Conservation (phyloP, 495 filamentous ascomycete species). For the Aspergillus asperescens region DNA sequence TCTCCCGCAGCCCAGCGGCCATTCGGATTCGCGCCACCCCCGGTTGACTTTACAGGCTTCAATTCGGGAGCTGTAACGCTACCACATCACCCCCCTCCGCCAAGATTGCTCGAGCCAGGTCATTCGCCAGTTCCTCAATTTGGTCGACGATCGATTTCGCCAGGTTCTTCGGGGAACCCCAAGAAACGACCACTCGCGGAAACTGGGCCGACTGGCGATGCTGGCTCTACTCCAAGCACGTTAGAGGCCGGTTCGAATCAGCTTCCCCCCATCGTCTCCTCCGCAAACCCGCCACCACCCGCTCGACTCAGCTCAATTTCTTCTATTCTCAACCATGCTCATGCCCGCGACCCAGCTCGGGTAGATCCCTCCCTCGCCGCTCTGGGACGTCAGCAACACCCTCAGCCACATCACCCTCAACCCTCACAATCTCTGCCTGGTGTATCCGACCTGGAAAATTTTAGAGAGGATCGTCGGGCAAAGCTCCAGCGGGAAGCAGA, state of each 20-base stretch:
- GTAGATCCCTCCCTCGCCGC: slow-evolving; percentile 45
- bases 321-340: slow-evolving; percentile 64
- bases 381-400: slow-evolving; percentile 27
- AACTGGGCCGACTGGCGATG: slow-evolving; percentile 26
- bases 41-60: slow-evolving; percentile 50
- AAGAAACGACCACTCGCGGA: slow-evolving; percentile 44
- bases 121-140: slow-evolving; percentile 35
- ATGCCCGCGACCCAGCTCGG: slow-evolving; percentile 38
- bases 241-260: slow-evolving; percentile 41
- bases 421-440: slow-evolving; percentile 31
- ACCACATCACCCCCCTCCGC: slow-evolving; percentile 37
- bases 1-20: slow-evolving; percentile 29
- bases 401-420: slow-evolving; percentile 24
- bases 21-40: slow-evolving; percentile 39
- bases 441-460: slow-evolving; percentile 47
- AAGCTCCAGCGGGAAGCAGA: slow-evolving; percentile 69
- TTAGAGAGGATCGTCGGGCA: slow-evolving; percentile 58
- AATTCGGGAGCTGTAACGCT: slow-evolving; percentile 31
- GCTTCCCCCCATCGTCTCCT: slow-evolving; percentile 43
- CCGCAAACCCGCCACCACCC: slow-evolving; percentile 36
- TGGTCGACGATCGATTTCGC: slow-evolving; percentile 38
- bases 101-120: slow-evolving; percentile 38
- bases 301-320: slow-evolving; percentile 70
- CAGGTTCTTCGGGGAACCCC: slow-evolving; percentile 29
- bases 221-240: slow-evolving; percentile 25